Evolutionary conservation across 2,329 filamentous ascomycete genomes (phyloP).

Genomic region (Aspergillus felis): DNA sequence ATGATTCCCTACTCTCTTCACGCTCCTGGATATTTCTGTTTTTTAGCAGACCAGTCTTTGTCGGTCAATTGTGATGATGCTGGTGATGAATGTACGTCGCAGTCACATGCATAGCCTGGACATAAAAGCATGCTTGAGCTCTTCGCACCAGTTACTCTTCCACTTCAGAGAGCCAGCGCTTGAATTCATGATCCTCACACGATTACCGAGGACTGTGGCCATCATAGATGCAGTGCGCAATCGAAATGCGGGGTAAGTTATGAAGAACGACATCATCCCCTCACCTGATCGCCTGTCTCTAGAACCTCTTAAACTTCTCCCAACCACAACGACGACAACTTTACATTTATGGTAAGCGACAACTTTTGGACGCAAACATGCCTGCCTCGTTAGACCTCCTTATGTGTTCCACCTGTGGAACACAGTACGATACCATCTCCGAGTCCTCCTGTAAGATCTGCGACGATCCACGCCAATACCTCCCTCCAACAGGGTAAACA

Average conservation of each 20-base stretch:
- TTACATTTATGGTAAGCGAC: not conserved
- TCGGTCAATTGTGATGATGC: not conserved
- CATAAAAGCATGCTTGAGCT: not conserved
- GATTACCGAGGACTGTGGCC: not conserved
- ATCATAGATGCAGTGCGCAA: not conserved
- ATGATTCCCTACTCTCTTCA: constrained; percentile 17
- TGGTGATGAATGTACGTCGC: not conserved
- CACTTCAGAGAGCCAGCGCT: not conserved
- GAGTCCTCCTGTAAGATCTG: constrained; percentile 26
- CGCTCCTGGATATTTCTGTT: not conserved
- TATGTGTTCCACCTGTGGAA: constrained; percentile 27
- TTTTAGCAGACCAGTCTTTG: not conserved
- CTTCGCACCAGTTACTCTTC: not conserved
- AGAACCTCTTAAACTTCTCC: not conserved
- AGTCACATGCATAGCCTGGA: not conserved
- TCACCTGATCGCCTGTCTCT: not conserved
- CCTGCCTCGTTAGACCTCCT: constrained; percentile 16
- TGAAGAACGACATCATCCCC: not conserved
- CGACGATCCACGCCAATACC: constrained; percentile 30
- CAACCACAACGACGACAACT: not conserved
- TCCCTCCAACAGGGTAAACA: constrained; percentile 23
- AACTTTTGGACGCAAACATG: constrained; percentile 3
- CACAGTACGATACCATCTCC: constrained; percentile 17
- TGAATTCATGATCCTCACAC: no score
- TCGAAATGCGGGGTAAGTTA: not conserved